Evolutionary conservation across 2,329 filamentous ascomycete species (phyloP).

Genomic region (Cladophialophora psammophila): DNA sequence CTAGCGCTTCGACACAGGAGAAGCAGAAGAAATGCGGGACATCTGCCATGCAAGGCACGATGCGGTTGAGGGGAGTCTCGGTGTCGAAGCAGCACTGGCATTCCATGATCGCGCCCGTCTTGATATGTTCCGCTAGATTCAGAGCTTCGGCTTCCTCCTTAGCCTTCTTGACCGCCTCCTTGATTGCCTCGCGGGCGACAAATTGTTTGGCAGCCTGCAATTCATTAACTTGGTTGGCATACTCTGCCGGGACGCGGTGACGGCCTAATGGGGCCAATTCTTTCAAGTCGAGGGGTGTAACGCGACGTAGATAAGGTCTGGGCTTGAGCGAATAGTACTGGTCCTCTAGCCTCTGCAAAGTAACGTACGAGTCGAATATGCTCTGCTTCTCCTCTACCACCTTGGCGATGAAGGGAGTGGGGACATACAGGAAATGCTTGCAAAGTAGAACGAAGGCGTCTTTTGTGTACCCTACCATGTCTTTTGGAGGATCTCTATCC

Average conservation of each 20-base stretch:
- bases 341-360: conserved; percentile 41
- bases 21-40: conserved; percentile 72
- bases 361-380: conserved; percentile 44
- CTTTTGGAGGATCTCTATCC: conserved; percentile 30
- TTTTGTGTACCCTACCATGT: conserved; percentile 32
- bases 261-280: conserved; percentile 23
- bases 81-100: conserved; percentile 78
- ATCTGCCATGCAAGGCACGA: conserved; percentile 71
- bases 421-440: conserved; percentile 37
- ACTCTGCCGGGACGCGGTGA: conserved; percentile 30
- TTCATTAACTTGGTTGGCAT: conserved; percentile 40
- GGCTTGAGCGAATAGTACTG: conserved; percentile 22
- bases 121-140: conserved; percentile 50
- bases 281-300: conserved; percentile 23
- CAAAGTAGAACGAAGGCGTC: conserved; percentile 42
- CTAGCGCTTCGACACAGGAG: conserved; percentile 68
- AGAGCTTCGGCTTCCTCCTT: conserved; percentile 44
- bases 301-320: conserved; percentile 39
- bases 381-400: conserved; percentile 35
- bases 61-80: conserved; percentile 66
- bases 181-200: conserved; percentile 33
- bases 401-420: conserved; percentile 36
- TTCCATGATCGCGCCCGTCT: conserved; percentile 65
- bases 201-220: conserved; percentile 43
- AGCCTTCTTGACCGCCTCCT: conserved; percentile 34